These are phyloP conservation scores for Nicotiana tomentosiformis DNA, from an alignment of 257 asterid genomes.

Conservation along the genomic window DNA sequence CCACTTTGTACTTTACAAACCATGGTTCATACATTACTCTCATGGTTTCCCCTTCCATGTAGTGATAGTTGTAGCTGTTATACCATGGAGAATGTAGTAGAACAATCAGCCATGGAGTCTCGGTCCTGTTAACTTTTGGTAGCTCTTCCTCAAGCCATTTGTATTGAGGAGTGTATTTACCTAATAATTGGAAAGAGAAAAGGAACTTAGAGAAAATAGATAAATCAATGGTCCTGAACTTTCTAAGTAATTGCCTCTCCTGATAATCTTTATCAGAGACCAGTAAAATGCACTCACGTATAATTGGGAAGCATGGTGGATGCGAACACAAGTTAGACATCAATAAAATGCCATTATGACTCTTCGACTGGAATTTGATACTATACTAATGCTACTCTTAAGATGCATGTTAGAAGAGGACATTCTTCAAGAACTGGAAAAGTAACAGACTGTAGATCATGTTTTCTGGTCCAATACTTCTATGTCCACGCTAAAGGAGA, in stretches of 20 bases:
- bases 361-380: not conserved
- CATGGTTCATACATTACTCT: slow-evolving; percentile 75
- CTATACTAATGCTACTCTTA: not conserved
- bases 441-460: not conserved
- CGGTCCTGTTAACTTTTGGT: slow-evolving; percentile 65
- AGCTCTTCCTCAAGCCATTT: slow-evolving; percentile 68
- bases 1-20: slow-evolving; percentile 79
- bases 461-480: not conserved
- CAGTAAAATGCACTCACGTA: not conserved
- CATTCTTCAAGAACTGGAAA: not conserved
- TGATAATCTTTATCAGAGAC: not conserved
- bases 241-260: not conserved
- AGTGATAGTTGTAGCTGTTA: slow-evolving; percentile 81
- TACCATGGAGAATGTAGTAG: slow-evolving; percentile 90
- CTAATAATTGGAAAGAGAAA: slow-evolving; percentile 21
- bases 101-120: slow-evolving; percentile 90
- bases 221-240: not conserved
- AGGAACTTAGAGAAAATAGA: not conserved
- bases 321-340: not conserved
- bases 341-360: not conserved
- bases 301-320: not conserved
- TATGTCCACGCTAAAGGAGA: not conserved
- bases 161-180: slow-evolving; percentile 81
- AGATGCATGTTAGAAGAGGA: not conserved
- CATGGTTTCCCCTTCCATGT: slow-evolving; percentile 96